Evolutionary conservation across 192 early-diverging fungal species (phyloP).

Genomic region (Coemansia reversa): DNA sequence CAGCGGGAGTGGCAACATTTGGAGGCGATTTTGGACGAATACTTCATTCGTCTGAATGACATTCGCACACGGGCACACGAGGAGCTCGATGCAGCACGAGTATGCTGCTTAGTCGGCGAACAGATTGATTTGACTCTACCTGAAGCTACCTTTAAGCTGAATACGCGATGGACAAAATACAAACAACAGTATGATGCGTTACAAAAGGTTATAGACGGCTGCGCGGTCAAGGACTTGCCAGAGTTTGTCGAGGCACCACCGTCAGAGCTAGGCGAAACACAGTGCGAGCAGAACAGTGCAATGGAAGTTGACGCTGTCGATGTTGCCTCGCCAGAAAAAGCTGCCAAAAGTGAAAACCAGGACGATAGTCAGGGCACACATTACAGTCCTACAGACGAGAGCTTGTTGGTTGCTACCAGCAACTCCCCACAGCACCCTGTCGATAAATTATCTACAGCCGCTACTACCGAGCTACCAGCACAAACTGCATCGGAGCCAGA

Average conservation of each 20-base stretch:
- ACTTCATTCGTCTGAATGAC: slow-evolving; percentile 44
- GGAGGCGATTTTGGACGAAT: slow-evolving; percentile 47
- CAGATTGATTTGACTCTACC: slow-evolving; percentile 45
- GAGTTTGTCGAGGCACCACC: background rate
- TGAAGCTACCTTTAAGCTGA: slow-evolving; percentile 28
- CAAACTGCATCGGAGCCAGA: slow-evolving; percentile 1
- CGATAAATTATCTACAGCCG: background rate
- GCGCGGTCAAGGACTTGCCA: slow-evolving; percentile 16
- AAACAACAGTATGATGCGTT: slow-evolving; percentile 38
- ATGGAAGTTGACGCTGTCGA: slow-evolving; percentile 4
- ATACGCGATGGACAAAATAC: slow-evolving; percentile 21
- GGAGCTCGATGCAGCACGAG: slow-evolving; percentile 47
- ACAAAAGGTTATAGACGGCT: slow-evolving; percentile 28
- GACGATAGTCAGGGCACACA: background rate
- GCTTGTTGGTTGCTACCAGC: background rate
- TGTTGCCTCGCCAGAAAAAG: slow-evolving; percentile 13
- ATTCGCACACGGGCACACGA: slow-evolving; percentile 47
- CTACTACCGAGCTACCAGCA: background rate
- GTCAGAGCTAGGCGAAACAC: background rate
- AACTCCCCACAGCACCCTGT: slow-evolving; percentile 7
- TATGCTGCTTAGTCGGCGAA: slow-evolving; percentile 39
- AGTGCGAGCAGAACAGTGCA: background rate
- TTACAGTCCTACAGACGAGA: background rate
- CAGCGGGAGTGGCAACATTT: slow-evolving; percentile 52
- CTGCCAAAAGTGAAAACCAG: background rate